Base-by-base conservation (phyloP, 164 flowering plant species). In the Taxillus chinensis region DNA sequence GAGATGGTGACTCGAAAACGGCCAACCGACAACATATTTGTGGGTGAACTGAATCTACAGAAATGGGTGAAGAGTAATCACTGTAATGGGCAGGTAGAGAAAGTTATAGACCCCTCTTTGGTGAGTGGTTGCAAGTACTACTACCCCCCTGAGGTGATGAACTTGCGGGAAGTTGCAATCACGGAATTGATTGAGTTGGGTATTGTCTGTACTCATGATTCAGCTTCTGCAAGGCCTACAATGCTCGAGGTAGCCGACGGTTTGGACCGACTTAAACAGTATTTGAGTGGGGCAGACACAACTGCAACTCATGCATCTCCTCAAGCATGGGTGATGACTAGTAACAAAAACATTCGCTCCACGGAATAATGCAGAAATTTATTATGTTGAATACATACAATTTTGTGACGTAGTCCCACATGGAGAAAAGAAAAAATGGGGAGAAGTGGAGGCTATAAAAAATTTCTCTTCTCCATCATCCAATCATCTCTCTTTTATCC, bases 211-310 rank as follows among this genome's bases (percentile, higher is more conserved):
- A 73, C 80, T 8, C 83, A 78, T 59, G 75, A 71, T 17, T 57
- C 76, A 2, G 66, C 83, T 2, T 70, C 78, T 10, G 70, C 68
- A n/a, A 70, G 83, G 66, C 87, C 87, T 4, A 72, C 83, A 17
- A 83, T 83, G 85, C 82, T 74, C 14, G 82, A 80, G 59, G 77
- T 77, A 0, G 87, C 85, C 2, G 80, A 83, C 60, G 82, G 78
- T 63, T 62, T 83, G 70, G 78, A 79, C 55, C 78, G 78, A n/a
- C 78, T 80, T 40, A 79, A 83, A 65, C 64, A 74, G 53, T 79
- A 79, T 71, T 78, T 80, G 7, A 38, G 42, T 41, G 87, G 84
- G 12, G 84, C 80, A 58, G 75, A 79, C 6, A 76, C 82, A 27
- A 27, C 27, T 8, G 76, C 75, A n/a, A 80, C 83, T 43, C 75